A percentile compares a stretch with the other conserved stretches of the same genome.
Conservation (phyloP, 1,284 basidiomycete genomes). For the Microstroma glucosiphilum region DNA sequence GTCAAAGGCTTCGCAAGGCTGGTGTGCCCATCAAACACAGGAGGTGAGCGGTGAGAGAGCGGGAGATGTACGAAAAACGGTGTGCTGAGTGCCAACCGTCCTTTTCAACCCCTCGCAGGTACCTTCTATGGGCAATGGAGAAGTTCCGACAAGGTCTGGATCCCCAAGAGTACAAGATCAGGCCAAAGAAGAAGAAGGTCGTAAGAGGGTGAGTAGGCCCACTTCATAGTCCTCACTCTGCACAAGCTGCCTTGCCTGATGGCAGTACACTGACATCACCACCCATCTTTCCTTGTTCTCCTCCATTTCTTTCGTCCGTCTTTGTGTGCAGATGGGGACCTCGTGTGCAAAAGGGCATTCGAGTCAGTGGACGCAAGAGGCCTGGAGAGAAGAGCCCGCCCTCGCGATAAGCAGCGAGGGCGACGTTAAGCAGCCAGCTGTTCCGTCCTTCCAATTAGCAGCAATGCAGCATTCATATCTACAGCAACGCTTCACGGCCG, state of each 20-base stretch:
- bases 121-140: constrained; percentile 15
- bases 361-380: constrained; percentile 9
- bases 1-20: constrained; percentile 4
- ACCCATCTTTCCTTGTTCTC: neutral
- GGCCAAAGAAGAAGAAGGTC: constrained; percentile 12
- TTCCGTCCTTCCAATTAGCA: no score
- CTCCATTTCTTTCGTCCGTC: neutral
- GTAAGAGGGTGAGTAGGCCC: constrained; percentile 11
- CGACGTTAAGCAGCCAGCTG: no score
- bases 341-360: constrained; percentile 13
- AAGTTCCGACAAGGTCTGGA: constrained; percentile 13
- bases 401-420: no score
- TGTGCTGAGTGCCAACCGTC: no score
- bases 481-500: no score
- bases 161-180: constrained; percentile 2
- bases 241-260: neutral
- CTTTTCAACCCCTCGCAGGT: constrained; percentile 4
- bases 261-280: neutral
- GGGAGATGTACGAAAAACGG: no score
- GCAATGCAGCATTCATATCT: no score
- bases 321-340: constrained; percentile 12
- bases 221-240: neutral
- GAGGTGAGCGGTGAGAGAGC: neutral
- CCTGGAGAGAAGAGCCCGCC: constrained; percentile 12
- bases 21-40: constrained; percentile 10